A percentile compares a stretch with the other conserved stretches of the same genome.
Conservation (phyloP, 1,284 basidiomycete genomes). For the Pulchroboletus neoregius region DNA sequence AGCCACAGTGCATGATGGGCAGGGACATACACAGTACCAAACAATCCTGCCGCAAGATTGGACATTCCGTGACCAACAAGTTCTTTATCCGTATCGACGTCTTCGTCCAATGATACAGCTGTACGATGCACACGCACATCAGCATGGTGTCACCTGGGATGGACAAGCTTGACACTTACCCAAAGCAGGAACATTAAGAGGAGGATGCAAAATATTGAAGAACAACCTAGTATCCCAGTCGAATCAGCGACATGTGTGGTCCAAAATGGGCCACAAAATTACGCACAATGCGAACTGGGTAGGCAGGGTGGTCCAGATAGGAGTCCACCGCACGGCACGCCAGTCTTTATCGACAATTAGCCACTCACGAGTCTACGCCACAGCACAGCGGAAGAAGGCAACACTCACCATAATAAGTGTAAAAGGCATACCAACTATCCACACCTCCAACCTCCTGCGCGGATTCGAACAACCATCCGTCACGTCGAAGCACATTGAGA, state of each 20-base stretch:
- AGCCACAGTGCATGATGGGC: not conserved
- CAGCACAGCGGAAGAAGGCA: not conserved
- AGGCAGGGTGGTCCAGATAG: conserved; percentile 75
- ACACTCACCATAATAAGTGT: conserved; percentile 66
- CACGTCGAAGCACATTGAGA: conserved; percentile 55
- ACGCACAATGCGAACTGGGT: conserved; percentile 74
- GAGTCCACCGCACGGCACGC: conserved; percentile 48
- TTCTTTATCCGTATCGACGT: conserved; percentile 92
- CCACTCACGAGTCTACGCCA: not conserved
- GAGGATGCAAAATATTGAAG: conserved; percentile 93
- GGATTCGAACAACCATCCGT: conserved; percentile 91
- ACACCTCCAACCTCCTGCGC: conserved; percentile 38
- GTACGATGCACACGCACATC: not conserved
- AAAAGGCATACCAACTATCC: conserved; percentile 81
- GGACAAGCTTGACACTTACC: conserved; percentile 41
- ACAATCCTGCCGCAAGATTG: conserved; percentile 77
- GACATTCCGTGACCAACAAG: conserved; percentile 92
- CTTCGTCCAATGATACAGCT: conserved; percentile 89
- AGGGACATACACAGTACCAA: conserved; percentile 71
- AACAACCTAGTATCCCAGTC: conserved; percentile 52
- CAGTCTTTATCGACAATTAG: conserved; percentile 16
- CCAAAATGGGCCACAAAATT: conserved; percentile 2
- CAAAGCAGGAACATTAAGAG: conserved; percentile 89
- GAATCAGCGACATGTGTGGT: conserved; percentile 2
- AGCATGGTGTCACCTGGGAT: not conserved